Base-by-base conservation (phyloP, 2,329 filamentous ascomycete species). In the Alternaria metachromatica region DNA sequence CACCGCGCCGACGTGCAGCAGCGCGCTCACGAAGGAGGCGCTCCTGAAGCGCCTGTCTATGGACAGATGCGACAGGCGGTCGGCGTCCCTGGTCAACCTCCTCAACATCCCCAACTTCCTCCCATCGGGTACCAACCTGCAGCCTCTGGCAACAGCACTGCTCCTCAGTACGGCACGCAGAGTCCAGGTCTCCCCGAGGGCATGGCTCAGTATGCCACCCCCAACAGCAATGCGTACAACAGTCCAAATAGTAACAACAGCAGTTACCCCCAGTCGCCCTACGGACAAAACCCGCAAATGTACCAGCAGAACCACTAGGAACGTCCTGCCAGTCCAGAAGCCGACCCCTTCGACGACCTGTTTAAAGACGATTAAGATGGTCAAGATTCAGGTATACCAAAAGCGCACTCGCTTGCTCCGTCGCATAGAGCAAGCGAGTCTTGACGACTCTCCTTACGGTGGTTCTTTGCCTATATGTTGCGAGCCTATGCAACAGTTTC, bases 1-100 rank as follows among this genome's bases (percentile, higher is more conserved):
- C 87, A 90, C 66, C 92, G 94, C 60, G 90, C 89, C 80, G 87
- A 87, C 28, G 89, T 86, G 62, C 84, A 76, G 41, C 73, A 77
- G 62, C 68, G 82, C 10, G 66, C 87, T 55, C 86, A 87, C 51
- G 82, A 85, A 25, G 88, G 89, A 70, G 78, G 84, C 78, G 62
- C 69, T 20, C 69, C 69, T 81, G 79, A 88, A 82, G 82, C 80
- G 58, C 76, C 82, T 48, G 76, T 78, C 51, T 81, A 82, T 51
- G 77, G 81, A 70, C 71, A 83, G 77, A 78, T 84, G 81, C 78
- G 83, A 69, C 74, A 81, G 70, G 78, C 81, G 63, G 82, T 84
- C 67, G 82, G 76, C 33, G 75, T 78, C 41, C 80, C 81, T 63
- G 82, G 81, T n/a, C 79, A 81, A 58, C 81, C 82, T 69, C 76